These are phyloP conservation scores for Diversispora epigaea DNA, from an alignment of 192 early-diverging fungal genomes.

Conservation along the genomic window DNA sequence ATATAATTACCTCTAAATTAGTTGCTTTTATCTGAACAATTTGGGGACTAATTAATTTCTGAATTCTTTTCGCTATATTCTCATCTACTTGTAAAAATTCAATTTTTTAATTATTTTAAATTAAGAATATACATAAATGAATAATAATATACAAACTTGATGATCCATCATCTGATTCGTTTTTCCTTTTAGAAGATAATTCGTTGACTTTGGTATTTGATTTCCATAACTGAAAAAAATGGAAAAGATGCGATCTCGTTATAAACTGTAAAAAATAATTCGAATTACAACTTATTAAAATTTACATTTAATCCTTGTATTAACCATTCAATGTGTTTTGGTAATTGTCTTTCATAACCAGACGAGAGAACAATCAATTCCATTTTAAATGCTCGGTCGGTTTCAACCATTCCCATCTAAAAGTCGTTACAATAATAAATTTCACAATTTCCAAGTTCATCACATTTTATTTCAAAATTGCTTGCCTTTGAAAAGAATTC, in stretches of 20 bases:
- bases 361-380: constrained; percentile 25
- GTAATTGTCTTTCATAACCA: constrained; percentile 6
- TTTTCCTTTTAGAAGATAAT: constrained; percentile 16
- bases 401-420: constrained; percentile 25
- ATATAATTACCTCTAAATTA: constrained; percentile 21
- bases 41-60: constrained; percentile 16
- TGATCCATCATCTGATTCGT: constrained; percentile 10
- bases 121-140: not conserved
- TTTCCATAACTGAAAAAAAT: not conserved
- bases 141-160: not conserved
- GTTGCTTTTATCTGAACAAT: constrained; percentile 23
- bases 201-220: not conserved
- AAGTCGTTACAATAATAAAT: not conserved
- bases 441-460: not conserved
- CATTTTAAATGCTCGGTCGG: constrained; percentile 5
- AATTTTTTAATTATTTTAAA: not conserved
- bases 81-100: not conserved
- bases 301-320: constrained; percentile 12
- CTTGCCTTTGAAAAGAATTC: not conserved
- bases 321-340: constrained; percentile 20
- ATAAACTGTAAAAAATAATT: not conserved
- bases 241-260: not conserved
- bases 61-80: constrained; percentile 14
- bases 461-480: not conserved
- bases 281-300: not conserved